Base-by-base conservation (phyloP, 306 rosid species). In the Prunus armeniaca region DNA sequence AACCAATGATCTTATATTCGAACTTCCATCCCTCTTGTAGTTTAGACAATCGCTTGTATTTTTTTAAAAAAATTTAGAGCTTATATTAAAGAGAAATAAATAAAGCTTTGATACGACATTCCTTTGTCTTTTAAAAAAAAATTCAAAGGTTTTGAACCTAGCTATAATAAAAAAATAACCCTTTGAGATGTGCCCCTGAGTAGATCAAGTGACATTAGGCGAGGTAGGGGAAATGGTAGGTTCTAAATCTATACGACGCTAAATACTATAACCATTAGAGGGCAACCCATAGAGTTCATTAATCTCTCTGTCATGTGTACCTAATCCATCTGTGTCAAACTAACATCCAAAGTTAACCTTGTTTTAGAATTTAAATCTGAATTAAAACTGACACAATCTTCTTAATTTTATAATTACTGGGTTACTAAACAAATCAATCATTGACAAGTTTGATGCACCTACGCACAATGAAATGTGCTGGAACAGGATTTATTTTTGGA, bases 1-100 rank as follows among this genome's bases (percentile, higher is more conserved):
- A 0, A 38, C 2, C 2, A 7, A 9, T 38, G 43, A 7, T 38
- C 1, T 34, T 1, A 34, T 5, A 0, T 34, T 34, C 8, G 1
- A 34, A 34, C 8, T 0, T 0, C 0, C 8, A 34, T 34, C 8
- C 41, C 1, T 32, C 8, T 34, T 34, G 8, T 6, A 5, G 2
- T 34, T 34, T 34, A 34, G 8, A 34, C 2, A 5, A 34, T 32
- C 34, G 6, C 6, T 32, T 32, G 34, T 4, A 32, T 32, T 22
- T 22, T 22, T 22, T 22, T 32, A 4, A 32, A 32, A 30, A 4
- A 30, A 30, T 0, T 3, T 30, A 4, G 0, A 0, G 0, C 8
- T 38, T 38, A 38, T 38, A 38, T 38, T 38, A 38, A 38, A 7
- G 43, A 38, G 9, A 7, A 38, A 38, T 38, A 38, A 38, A 38